phyloP scores from a whole-genome alignment of 164 flowering plant genomes.

The Nymphaea colorata region DNA sequence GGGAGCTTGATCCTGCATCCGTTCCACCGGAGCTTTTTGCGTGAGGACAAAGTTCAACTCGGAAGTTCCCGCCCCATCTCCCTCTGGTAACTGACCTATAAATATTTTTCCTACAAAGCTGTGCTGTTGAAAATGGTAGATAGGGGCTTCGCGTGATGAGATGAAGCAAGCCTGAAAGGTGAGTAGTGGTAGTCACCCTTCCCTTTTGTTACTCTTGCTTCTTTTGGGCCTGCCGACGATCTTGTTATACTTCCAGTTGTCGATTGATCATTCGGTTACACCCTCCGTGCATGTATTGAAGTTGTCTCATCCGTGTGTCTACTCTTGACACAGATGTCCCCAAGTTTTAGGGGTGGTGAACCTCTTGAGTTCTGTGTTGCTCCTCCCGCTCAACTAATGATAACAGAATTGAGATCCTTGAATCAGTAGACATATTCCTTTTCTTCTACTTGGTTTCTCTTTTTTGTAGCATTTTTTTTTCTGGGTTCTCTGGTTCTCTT shows the following conservation, averaged over 20 bases:
- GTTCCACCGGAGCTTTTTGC: constrained; percentile 8
- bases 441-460: neutral
- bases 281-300: neutral
- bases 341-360: neutral
- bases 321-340: neutral
- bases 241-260: neutral
- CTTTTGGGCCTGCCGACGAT: neutral
- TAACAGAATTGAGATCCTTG: neutral
- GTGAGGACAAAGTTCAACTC: too few species aligned
- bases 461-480: neutral
- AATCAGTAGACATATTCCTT: neutral
- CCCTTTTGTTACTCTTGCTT: neutral
- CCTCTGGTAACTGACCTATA: too few species aligned
- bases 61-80: too few species aligned
- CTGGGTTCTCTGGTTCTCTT: neutral
- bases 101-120: too few species aligned
- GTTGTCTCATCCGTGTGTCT: neutral
- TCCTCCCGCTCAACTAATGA: neutral
- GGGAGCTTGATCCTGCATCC: constrained; percentile 37
- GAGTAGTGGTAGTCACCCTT: neutral
- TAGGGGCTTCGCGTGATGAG: too few species aligned
- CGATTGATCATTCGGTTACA: neutral
- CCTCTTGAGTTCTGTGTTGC: neutral
- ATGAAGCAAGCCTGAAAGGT: too few species aligned
- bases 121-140: too few species aligned